Percentiles rank a stretch among this genome's conserved stretches.
These are phyloP conservation scores for Filobasidium wieringae DNA, from an alignment of 768 basidiomycete genomes.

Conservation along the genomic window DNA sequence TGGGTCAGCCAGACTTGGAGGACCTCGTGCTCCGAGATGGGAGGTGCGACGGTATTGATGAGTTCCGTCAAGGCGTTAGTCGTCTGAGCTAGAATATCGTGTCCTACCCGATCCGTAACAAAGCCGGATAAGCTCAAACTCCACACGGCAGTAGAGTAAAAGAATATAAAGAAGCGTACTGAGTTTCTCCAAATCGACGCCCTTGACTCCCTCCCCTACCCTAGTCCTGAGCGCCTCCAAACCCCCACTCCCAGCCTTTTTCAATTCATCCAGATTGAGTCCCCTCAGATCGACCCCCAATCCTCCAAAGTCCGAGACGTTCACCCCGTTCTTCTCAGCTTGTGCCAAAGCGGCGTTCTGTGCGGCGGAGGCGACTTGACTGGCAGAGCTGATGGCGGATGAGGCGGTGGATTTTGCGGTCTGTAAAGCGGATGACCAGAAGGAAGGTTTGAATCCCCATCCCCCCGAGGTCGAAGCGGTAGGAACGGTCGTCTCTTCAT, in stretches of 20 bases:
- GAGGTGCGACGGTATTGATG: slow-evolving; percentile 91
- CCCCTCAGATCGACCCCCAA: slow-evolving; percentile 45
- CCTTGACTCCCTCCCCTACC: slow-evolving; percentile 48
- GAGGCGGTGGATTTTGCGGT: slow-evolving; percentile 4
- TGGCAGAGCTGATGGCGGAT: slow-evolving; percentile 71
- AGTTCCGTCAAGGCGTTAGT: slow-evolving; percentile 81
- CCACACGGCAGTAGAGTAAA: not conserved
- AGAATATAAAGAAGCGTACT: slow-evolving; percentile 42
- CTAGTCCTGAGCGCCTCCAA: slow-evolving; percentile 2
- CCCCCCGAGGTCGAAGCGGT: slow-evolving; percentile 45
- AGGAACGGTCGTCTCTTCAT: slow-evolving; percentile 14
- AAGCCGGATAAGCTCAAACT: too few species aligned
- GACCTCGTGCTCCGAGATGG: slow-evolving; percentile 95
- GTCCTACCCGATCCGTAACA: slow-evolving; percentile 45
- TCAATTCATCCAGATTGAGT: slow-evolving; percentile 1
- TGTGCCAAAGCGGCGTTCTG: slow-evolving; percentile 61
- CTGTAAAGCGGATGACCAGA: slow-evolving; percentile 66
- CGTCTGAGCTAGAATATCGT: slow-evolving; percentile 79
- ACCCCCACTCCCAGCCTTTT: slow-evolving; percentile 19
- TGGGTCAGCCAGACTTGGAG: slow-evolving; percentile 92
- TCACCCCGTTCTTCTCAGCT: slow-evolving; percentile 31
- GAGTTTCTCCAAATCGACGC: slow-evolving; percentile 78
- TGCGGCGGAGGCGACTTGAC: slow-evolving; percentile 78
- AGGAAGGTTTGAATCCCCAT: slow-evolving; percentile 53
- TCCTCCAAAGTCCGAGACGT: slow-evolving; percentile 37